phyloP scores from a whole-genome alignment of 2,329 filamentous ascomycete genomes.

The Xylariaceae sp. region DNA sequence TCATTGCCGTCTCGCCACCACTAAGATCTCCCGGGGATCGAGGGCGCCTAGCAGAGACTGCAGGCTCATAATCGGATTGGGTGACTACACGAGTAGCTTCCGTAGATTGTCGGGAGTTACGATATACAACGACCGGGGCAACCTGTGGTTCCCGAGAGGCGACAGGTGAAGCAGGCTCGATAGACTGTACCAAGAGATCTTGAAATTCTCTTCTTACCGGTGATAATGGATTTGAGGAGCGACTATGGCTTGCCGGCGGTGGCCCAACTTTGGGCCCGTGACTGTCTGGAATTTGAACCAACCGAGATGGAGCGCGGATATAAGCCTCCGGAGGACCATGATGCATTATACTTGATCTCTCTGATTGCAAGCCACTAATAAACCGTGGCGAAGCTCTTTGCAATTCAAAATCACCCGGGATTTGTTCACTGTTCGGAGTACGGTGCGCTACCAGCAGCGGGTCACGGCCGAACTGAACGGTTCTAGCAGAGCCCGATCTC shows the following conservation, averaged over 20 bases:
- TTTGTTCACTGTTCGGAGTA: slow-evolving; percentile 18
- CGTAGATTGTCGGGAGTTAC: slow-evolving; percentile 23
- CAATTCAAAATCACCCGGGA: slow-evolving; percentile 14
- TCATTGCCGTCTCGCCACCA: slow-evolving; percentile 26
- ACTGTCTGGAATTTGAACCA: slow-evolving; percentile 29
- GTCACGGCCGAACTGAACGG: slow-evolving; percentile 18
- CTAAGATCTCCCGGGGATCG: slow-evolving; percentile 22
- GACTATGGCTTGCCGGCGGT: slow-evolving; percentile 11
- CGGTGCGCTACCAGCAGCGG: slow-evolving; percentile 11
- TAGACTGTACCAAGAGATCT: slow-evolving; percentile 38
- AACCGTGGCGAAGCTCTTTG: slow-evolving; percentile 13
- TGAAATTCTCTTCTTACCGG: slow-evolving; percentile 34
- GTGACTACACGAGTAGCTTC: slow-evolving; percentile 26
- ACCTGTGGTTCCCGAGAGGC: slow-evolving; percentile 12
- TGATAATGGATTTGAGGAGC: slow-evolving; percentile 26
- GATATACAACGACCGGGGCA: slow-evolving; percentile 17
- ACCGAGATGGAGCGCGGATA: slow-evolving; percentile 18
- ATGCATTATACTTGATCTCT: slow-evolving; percentile 8
- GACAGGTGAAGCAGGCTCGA: slow-evolving; percentile 37
- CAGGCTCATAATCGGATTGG: slow-evolving; percentile 25
- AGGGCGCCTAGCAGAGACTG: slow-evolving; percentile 16
- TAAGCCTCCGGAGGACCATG: slow-evolving; percentile 12
- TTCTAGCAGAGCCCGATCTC: slow-evolving; percentile 22
- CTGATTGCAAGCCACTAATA: slow-evolving; percentile 5
- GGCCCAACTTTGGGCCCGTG: slow-evolving; percentile 40